Base-by-base conservation (phyloP, 768 basidiomycete species). In the Podaxis sp. region DNA sequence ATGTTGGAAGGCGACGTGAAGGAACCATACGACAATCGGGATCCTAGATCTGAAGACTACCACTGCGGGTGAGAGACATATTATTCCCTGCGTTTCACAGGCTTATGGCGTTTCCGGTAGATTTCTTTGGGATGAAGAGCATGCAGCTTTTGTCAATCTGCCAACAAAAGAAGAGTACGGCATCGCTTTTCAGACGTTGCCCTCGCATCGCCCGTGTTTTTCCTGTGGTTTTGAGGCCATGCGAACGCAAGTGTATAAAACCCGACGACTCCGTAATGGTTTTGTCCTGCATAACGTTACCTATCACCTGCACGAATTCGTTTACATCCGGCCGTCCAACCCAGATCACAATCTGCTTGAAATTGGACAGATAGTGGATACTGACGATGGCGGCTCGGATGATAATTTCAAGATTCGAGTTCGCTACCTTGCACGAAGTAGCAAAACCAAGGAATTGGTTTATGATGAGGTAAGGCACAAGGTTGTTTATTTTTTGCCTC, bases 251-350 rank as follows among this genome's bases (percentile, higher is more conserved):
- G 50, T 64, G 4, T 54, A 67, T 10, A 61, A 65, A 14, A 65
- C 77, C 35, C 66, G 70, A 13, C 63, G 67, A 10, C 67, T 71
- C 38, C 68, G 69, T 0, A 71, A 71, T 46, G 79, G 78, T 4
- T 73, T 79, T 27, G 66, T 77, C 1, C 73, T 78, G 13, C 67
- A 75, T 44, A 81, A 81, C 2, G 68, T 75, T 9, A 63, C 67
- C 0, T 91, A 85, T 67, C 90, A 90, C 65, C 56, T 73, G 7
- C 53, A 78, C 48, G 90, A 90, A 62, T 89, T 83, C 62, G 77
- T 89, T 9, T 90, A 88, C 66, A 55, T 88, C 40, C 77, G 74
- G 42, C 72, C 73, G 14, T 62, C 70, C 37, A 59, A 65, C 13
- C 64, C 64, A 10, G 59, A 67, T 14, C 65, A 60, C 25, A 54